Evolutionary conservation across 1,284 basidiomycete species (phyloP), one percentile per base, ranked within the genome.

Genomic region (Volvariella surrecta): DNA sequence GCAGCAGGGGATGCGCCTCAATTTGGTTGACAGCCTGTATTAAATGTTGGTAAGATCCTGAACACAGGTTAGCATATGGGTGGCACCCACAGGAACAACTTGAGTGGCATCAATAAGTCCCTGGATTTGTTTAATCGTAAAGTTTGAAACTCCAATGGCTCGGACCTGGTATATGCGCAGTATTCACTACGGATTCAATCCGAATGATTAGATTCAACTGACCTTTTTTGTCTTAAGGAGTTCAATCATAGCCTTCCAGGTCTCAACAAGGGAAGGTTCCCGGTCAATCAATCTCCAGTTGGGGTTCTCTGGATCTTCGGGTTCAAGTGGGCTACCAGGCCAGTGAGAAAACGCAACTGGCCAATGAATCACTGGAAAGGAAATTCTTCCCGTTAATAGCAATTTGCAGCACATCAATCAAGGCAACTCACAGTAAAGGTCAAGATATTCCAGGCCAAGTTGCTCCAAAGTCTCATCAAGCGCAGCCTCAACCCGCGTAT

Each of bases 111-210:
- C 66, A 54, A 81, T 82, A 57, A 93, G 74, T 24, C 68, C 81
- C 57, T 88, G 63, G 45, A 92, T 63, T 40, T 82, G 70, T 35
- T 70, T 67, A 41, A 82, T 65, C 22, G 73, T 79, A 60, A 90
- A 92, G 74, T 93, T 93, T 50, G 84, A 89, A 10, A 93, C 89
- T 49, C 83, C 85, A 47, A 86, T 66, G 2, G 71, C 68, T 54
- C 64, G 68, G 57, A 79, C 79, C 71, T 76, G 35, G 11, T 2
- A 20, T 32, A 18, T 34, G 15, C 22, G n/a, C 42, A 22, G 32
- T 10, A 40, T 44, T 4, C 9, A 30, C 21, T n/a, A 42, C 15
- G 6, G 8, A n/a, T 37, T 22, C 10, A 35, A 17, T 39, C 6
- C 13, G 30, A 15, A 19, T 16, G 9, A 9, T 32, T 31, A 30